Percentiles rank a stretch among this genome's conserved stretches.
Evolutionary conservation across 768 basidiomycete species (phyloP).

Genomic region (Termitomyces sp.): DNA sequence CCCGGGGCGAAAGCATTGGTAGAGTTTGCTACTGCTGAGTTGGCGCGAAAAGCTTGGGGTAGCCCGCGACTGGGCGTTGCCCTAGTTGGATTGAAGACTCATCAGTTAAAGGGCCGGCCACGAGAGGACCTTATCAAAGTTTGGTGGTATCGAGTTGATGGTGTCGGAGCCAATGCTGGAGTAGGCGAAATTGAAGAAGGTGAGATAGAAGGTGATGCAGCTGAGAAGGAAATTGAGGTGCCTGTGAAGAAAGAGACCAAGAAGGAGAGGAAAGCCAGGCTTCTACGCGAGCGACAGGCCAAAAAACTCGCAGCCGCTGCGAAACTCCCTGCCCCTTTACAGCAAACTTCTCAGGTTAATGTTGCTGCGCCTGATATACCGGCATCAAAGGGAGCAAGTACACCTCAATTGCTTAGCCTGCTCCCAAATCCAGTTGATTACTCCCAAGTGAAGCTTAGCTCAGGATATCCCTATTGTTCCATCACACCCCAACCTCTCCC

Average conservation of each 20-base stretch:
- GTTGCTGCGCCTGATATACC: neutral
- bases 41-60: slow-evolving; percentile 46
- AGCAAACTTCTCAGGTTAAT: neutral
- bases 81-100: slow-evolving; percentile 26
- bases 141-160: slow-evolving; percentile 48
- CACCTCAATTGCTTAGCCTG: neutral
- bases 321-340: neutral
- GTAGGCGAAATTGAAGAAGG: slow-evolving; percentile 49
- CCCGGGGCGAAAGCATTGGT: slow-evolving; percentile 44
- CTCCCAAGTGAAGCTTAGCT: neutral
- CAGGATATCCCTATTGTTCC: slow-evolving; percentile 5
- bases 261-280: slow-evolving; percentile 26
- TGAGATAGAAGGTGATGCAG: slow-evolving; percentile 42
- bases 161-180: slow-evolving; percentile 34
- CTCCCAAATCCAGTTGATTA: neutral
- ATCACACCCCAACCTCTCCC: slow-evolving; percentile 9
- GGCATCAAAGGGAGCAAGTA: neutral
- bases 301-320: slow-evolving; percentile 18
- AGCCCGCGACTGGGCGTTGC: slow-evolving; percentile 42
- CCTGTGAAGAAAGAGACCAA: slow-evolving; percentile 28
- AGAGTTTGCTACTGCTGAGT: slow-evolving; percentile 43
- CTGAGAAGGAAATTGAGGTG: slow-evolving; percentile 19
- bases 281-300: slow-evolving; percentile 17
- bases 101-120: slow-evolving; percentile 40
- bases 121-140: slow-evolving; percentile 43